Base-by-base conservation (phyloP, 1,284 basidiomycete genomes). In the Meira nashicola region DNA sequence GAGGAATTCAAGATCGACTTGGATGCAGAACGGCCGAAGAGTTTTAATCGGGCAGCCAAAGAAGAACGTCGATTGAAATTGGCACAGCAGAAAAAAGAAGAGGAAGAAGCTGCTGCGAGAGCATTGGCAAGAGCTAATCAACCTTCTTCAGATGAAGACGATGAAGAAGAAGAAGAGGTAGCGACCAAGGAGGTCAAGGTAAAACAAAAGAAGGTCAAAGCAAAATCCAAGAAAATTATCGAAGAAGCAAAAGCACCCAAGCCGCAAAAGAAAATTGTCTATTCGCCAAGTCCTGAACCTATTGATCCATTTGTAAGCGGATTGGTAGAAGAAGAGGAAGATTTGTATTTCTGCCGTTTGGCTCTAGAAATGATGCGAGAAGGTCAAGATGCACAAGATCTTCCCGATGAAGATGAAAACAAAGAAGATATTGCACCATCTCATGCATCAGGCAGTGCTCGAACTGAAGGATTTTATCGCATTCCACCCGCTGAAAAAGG, bases 391-490 rank as follows among this genome's bases (percentile, higher is more conserved):
- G 56, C 62, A 23, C 55, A 58, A 1, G 55, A 51, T 14, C 50
- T 63, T 33, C 62, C 59, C 0, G 60, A 67, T 33, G 58, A 63
- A 28, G 56, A 55, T 10, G 60, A 47, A 11, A 60, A 54, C n/a
- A 60, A 58, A 23, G 47, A 73, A 1, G 74, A 79, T 19, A 17
- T 6, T 17, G 3, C 21, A 19, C 17, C 6, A 23, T n/a, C 17
- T 21, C 90, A 93, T 72, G 65, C 84, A 55, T 88, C 87, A 0
- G 91, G 91, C 25, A 87, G 88, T 33, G 90, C 91, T 39, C 86
- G 93, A 25, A 92, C 92, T 0, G 90, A 97, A 80, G 94, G 95
- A 0, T 91, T 87, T 79, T 94, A 94, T 84, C 90, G 90, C 81
- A 91, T 98, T 74, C 87, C 90, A 0, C 88, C 92, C 63, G 86